Percentiles rank a stretch among this genome's conserved stretches.
Evolutionary conservation across 257 asterid genomes (phyloP).

Genomic region (Striga asiatica): DNA sequence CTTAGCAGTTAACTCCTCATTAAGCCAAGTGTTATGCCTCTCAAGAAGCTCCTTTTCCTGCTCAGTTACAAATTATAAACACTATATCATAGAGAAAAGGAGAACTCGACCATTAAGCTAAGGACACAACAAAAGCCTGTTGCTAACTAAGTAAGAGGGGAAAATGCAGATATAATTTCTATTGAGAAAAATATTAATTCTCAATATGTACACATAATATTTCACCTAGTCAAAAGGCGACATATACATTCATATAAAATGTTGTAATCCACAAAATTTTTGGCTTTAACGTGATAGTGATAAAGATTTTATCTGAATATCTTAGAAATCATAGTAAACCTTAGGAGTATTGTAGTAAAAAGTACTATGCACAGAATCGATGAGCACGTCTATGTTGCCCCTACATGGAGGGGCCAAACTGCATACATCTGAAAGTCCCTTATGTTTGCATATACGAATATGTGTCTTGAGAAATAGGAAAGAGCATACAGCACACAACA

Average conservation of each 20-base stretch:
- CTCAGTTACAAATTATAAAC: conserved; percentile 18
- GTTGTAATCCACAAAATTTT: too few species aligned
- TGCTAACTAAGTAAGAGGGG: not conserved
- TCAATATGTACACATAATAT: too few species aligned
- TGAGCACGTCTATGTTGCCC: not conserved
- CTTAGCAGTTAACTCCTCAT: conserved; percentile 70
- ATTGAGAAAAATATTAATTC: too few species aligned
- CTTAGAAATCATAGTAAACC: too few species aligned
- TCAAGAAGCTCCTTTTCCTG: conserved; percentile 94
- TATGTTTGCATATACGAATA: not conserved
- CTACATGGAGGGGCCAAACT: not conserved
- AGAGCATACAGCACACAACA: not conserved
- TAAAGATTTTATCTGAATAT: too few species aligned
- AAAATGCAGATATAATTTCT: not conserved
- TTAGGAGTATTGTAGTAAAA: not conserved
- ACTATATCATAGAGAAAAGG: not conserved
- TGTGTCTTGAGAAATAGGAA: not conserved
- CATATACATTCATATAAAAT: too few species aligned
- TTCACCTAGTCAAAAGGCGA: too few species aligned
- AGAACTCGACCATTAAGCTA: conserved; percentile 3
- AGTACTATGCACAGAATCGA: not conserved
- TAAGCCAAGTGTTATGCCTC: conserved; percentile 88
- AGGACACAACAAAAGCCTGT: not conserved
- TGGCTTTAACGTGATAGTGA: too few species aligned
- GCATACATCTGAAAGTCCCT: not conserved